A percentile compares a stretch with the other conserved stretches of the same genome.
Evolutionary conservation across 2,329 filamentous ascomycete genomes (phyloP).

Genomic region (Plenodomus lindquistii): DNA sequence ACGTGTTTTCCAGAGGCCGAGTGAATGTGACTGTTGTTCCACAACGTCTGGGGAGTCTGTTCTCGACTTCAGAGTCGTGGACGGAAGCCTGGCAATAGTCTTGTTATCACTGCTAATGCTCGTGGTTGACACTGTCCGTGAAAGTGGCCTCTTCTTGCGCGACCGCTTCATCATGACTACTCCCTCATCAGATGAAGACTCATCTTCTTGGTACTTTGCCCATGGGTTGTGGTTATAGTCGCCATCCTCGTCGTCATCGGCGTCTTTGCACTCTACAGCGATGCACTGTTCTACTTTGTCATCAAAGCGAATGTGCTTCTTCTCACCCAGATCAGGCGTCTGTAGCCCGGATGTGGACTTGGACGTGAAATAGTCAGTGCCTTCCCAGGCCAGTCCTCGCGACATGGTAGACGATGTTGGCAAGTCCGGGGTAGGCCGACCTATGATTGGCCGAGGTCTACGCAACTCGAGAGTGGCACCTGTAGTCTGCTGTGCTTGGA

Average conservation of each 20-base stretch:
- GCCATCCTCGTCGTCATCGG: constrained; percentile 64
- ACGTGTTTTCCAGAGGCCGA: constrained; percentile 51
- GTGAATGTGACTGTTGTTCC: constrained; percentile 52
- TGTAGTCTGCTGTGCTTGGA: constrained; percentile 79
- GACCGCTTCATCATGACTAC: constrained; percentile 80
- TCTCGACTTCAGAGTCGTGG: constrained; percentile 83
- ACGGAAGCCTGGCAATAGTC: constrained; percentile 85
- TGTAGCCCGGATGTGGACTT: constrained; percentile 71
- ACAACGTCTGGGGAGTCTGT: constrained; percentile 72
- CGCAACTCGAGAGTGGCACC: constrained; percentile 48
- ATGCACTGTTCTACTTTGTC: constrained; percentile 96
- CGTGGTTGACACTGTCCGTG: constrained; percentile 58
- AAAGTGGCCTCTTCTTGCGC: constrained; percentile 52
- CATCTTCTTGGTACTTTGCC: constrained; percentile 48
- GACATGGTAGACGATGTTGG: constrained; percentile 67
- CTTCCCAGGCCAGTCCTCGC: constrained; percentile 63
- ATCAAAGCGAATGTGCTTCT: constrained; percentile 93
- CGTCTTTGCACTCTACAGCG: constrained; percentile 83
- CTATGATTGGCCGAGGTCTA: constrained; percentile 60
- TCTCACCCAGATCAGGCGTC: constrained; percentile 65
- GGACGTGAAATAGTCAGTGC: constrained; percentile 67
- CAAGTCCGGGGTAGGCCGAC: constrained; percentile 70
- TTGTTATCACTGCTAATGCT: constrained; percentile 69
- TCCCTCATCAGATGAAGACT: constrained; percentile 70
- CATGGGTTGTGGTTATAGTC: constrained; percentile 48